Conservation (phyloP, 305 asterid genomes). For the Fraxinus ornus region DNA sequence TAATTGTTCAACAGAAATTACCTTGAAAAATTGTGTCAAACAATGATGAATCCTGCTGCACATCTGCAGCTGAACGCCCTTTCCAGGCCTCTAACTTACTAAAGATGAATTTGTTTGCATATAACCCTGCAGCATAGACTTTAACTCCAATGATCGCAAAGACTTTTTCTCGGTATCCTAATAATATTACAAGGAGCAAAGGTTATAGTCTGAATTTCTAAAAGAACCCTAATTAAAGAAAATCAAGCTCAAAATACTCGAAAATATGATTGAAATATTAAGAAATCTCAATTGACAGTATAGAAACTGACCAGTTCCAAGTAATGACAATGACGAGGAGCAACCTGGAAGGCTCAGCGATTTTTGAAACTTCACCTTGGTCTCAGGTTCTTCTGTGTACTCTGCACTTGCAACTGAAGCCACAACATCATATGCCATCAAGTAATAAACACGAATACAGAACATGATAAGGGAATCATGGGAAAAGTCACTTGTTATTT, state of each 20-base stretch:
- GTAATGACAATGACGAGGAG: constrained; percentile 58
- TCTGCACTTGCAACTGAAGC: constrained; percentile 42
- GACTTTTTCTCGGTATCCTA: constrained; percentile 86
- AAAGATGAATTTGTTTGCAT: constrained; percentile 51
- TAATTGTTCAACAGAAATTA: constrained; percentile 14
- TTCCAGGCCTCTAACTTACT: constrained; percentile 59
- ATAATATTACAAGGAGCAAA: constrained; percentile 17
- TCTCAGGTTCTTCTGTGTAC: constrained; percentile 64
- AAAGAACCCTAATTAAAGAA: constrained; percentile 8
- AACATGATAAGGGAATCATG: not conserved
- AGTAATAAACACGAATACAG: not conserved
- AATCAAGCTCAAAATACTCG: not conserved
- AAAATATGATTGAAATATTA: not conserved
- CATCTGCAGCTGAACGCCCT: constrained; percentile 51
- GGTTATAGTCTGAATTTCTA: constrained; percentile 8
- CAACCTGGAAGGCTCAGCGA: constrained; percentile 72
- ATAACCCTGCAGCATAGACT: constrained; percentile 86
- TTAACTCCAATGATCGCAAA: constrained; percentile 84
- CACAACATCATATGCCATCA: constrained; percentile 20
- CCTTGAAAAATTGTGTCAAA: constrained; percentile 65
- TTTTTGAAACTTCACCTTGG: constrained; percentile 71
- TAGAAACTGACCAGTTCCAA: constrained; percentile 70
- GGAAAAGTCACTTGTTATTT: constrained; percentile 2
- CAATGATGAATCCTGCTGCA: constrained; percentile 57
- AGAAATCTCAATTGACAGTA: not conserved